These are phyloP conservation scores for Neltuma alba DNA, from an alignment of 306 rosid species.

Conservation along the genomic window DNA sequence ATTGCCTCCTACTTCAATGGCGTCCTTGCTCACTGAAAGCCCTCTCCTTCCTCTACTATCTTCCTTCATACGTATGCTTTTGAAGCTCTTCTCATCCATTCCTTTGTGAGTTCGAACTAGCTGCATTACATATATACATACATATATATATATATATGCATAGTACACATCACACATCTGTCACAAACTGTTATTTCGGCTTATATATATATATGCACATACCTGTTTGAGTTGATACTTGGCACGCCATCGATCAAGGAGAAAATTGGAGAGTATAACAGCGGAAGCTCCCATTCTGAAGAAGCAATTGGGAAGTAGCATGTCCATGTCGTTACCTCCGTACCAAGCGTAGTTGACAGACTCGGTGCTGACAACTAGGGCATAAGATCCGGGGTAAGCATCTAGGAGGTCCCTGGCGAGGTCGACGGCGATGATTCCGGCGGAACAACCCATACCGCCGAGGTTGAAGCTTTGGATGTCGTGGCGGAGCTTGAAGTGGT, in stretches of 20 bases:
- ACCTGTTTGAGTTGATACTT: constrained; percentile 70
- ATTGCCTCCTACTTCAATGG: constrained; percentile 51
- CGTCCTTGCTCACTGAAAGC: constrained; percentile 51
- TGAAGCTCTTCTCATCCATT: constrained; percentile 54
- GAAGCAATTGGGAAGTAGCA: constrained; percentile 76
- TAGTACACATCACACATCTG: background rate
- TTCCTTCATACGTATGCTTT: constrained; percentile 56
- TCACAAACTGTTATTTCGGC: background rate
- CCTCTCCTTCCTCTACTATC: constrained; percentile 54
- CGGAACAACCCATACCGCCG: constrained; percentile 82
- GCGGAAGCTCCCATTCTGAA: constrained; percentile 75
- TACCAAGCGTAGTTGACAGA: constrained; percentile 65
- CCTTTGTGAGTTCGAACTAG: constrained; percentile 68
- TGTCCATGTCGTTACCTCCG: constrained; percentile 52
- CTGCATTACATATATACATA: constrained; percentile 36
- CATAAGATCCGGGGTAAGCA: constrained; percentile 56
- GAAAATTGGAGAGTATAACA: constrained; percentile 56
- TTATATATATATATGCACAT: background rate
- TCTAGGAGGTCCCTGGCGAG: constrained; percentile 67
- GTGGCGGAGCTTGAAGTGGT: constrained; percentile 61
- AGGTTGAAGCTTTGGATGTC: constrained; percentile 71
- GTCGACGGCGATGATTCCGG: constrained; percentile 71
- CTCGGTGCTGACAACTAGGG: constrained; percentile 73
- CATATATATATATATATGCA: background rate
- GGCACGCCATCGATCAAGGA: constrained; percentile 61